Conservation (phyloP, 2,329 filamentous ascomycete species). For the Neonectria coccinea region DNA sequence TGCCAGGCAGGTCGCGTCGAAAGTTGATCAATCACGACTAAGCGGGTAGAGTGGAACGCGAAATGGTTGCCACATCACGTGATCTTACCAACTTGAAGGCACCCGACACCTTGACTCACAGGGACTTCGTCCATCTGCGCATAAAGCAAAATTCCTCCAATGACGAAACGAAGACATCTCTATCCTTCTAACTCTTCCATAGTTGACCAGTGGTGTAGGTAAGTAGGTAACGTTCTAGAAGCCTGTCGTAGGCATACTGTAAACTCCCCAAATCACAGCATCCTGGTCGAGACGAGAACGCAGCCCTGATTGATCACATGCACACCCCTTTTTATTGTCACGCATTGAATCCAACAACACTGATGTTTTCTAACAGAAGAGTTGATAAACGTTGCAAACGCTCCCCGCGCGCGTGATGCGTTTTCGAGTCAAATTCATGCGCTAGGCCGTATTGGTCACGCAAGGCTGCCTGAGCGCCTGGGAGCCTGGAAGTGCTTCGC, state of each 20-base stretch:
- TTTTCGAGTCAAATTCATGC: constrained; percentile 6
- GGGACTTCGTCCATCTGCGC: neutral
- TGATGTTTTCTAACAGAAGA: neutral
- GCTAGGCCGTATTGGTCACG: constrained; percentile 32
- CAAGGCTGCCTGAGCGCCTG: constrained; percentile 34
- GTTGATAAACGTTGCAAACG: neutral
- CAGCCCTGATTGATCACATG: neutral
- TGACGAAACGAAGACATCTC: neutral
- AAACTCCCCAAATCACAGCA: neutral
- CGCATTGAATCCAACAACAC: neutral
- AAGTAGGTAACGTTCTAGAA: neutral
- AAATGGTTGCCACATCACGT: constrained; percentile 48
- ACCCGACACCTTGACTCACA: neutral
- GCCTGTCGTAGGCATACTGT: neutral
- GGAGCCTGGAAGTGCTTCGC: constrained; percentile 27
- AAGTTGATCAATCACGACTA: constrained; percentile 13
- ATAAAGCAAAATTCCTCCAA: neutral
- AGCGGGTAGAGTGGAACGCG: constrained; percentile 41
- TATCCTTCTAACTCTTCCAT: neutral
- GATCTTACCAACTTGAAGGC: constrained; percentile 5
- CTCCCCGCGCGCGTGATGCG: neutral
- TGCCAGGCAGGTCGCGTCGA: constrained; percentile 26
- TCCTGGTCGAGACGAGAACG: neutral
- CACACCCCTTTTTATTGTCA: neutral
- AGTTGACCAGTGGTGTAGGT: neutral